Percentiles rank a stretch among this genome's conserved stretches.
Conservation (phyloP, 1,139 yeast genomes). For the Lodderomyces jiufengensis region DNA sequence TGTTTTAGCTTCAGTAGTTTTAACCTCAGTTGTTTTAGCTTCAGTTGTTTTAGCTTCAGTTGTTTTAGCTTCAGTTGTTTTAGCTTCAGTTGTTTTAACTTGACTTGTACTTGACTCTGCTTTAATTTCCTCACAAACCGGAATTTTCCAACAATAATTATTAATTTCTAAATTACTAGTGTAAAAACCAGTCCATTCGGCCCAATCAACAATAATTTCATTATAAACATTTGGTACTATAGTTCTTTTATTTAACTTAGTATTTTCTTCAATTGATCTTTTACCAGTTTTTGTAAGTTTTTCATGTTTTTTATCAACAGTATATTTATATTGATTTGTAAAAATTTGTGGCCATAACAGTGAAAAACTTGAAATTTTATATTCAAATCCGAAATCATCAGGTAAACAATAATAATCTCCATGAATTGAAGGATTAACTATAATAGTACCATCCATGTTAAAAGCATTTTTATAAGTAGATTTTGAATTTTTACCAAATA, state of each 20-base stretch:
- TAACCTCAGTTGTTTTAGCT: too few species aligned
- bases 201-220: background rate
- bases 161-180: background rate
- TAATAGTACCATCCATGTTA: conserved; percentile 15
- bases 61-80: too few species aligned
- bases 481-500: background rate
- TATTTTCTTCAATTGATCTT: background rate
- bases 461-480: conserved; percentile 1
- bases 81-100: too few species aligned
- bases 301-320: background rate
- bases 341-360: background rate
- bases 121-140: conserved; percentile 1
- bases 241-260: conserved; percentile 3
- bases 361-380: conserved; percentile 9
- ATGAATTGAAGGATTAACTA: conserved; percentile 18
- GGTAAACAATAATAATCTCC: conserved; percentile 29
- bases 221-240: background rate
- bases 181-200: background rate
- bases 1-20: too few species aligned
- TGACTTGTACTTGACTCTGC: too few species aligned
- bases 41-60: too few species aligned
- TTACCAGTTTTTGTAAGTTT: background rate
- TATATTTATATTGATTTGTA: background rate
- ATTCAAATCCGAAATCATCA: conserved; percentile 22
- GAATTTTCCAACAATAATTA: conserved; percentile 7